Conservation (phyloP, 2,329 filamentous ascomycete genomes). For the Alternaria angustiovoidea region DNA sequence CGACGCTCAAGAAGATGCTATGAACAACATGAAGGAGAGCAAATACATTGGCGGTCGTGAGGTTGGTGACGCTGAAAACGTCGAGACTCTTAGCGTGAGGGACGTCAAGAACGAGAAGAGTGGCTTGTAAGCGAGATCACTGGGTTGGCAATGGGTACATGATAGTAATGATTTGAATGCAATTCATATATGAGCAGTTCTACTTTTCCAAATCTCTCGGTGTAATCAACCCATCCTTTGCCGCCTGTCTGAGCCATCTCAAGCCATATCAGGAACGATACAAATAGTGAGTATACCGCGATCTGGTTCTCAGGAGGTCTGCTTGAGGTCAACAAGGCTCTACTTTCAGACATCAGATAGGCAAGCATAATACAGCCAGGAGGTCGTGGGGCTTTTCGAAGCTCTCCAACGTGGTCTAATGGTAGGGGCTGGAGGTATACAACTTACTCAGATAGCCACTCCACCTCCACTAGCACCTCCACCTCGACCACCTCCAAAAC, state of each 20-base stretch:
- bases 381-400: background rate
- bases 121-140: slow-evolving; percentile 1
- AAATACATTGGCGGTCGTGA: slow-evolving; percentile 29
- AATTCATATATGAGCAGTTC: background rate
- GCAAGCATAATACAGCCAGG: background rate
- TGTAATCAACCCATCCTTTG: background rate
- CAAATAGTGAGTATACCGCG: no score
- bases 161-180: background rate
- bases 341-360: background rate
- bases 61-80: slow-evolving; percentile 27
- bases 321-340: background rate
- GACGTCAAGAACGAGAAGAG: slow-evolving; percentile 37
- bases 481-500: background rate
- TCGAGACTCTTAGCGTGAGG: slow-evolving; percentile 21
- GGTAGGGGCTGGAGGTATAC: background rate
- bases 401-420: no score
- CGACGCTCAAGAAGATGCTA: slow-evolving; percentile 42
- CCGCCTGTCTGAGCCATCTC: background rate
- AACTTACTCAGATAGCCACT: background rate
- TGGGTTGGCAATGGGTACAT: background rate
- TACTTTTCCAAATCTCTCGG: background rate
- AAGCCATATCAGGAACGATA: no score
- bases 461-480: background rate
- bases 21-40: slow-evolving; percentile 42
- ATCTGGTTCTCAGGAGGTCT: background rate